These are phyloP conservation scores for Exophiala lecanii-corni DNA, from an alignment of 2,329 filamentous ascomycete species.

Conservation along the genomic window DNA sequence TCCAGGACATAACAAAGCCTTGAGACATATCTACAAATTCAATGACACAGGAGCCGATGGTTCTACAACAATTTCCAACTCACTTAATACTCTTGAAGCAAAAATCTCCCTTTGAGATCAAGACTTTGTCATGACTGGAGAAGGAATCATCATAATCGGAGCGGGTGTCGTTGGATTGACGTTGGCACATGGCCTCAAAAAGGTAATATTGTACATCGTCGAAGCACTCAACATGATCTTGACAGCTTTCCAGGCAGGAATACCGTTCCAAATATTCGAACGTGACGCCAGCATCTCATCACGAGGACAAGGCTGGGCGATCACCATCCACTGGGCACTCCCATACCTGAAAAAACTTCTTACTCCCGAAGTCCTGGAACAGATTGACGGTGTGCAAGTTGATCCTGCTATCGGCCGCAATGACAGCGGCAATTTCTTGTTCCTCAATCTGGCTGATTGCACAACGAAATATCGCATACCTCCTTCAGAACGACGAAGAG, in stretches of 20 bases:
- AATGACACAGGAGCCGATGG: no score
- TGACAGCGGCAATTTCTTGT: constrained; percentile 29
- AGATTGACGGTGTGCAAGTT: constrained; percentile 27
- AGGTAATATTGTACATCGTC: constrained; percentile 24
- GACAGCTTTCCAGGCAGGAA: constrained; percentile 22
- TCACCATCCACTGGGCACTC: constrained; percentile 33
- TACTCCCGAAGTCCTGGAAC: constrained; percentile 24
- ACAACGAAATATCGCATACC: constrained; percentile 31
- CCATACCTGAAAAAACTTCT: constrained; percentile 24
- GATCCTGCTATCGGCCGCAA: constrained; percentile 28
- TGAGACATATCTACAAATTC: no score
- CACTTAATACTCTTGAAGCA: no score
- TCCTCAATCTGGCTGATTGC: constrained; percentile 30
- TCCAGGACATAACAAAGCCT: no score
- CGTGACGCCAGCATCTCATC: constrained; percentile 27
- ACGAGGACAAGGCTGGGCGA: constrained; percentile 32
- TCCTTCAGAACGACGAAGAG: constrained; percentile 27
- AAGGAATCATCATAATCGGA: constrained; percentile 33
- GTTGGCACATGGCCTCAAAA: constrained; percentile 35
- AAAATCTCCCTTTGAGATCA: no score
- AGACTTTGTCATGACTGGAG: constrained; percentile 13
- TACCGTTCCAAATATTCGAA: constrained; percentile 32
- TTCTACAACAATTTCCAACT: neutral
- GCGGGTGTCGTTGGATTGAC: constrained; percentile 34
- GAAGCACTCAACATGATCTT: constrained; percentile 8